Evolutionary conservation across 257 asterid genomes (phyloP).

Genomic region (Solanum sejunctum): DNA sequence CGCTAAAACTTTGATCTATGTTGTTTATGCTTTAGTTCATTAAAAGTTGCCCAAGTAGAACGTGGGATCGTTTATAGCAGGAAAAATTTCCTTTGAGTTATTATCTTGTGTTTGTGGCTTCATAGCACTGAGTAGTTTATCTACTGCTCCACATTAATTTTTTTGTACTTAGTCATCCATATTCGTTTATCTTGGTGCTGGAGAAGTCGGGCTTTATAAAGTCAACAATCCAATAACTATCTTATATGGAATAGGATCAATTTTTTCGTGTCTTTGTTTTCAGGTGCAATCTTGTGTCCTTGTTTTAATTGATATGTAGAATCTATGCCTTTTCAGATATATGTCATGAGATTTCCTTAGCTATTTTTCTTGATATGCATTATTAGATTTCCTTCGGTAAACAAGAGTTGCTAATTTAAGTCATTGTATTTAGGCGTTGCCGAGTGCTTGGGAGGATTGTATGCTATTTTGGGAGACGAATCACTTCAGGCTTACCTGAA

Average conservation of each 20-base stretch:
- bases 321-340: not conserved
- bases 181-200: not conserved
- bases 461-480: constrained; percentile 68
- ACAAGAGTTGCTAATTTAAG: not conserved
- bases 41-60: not conserved
- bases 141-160: not conserved
- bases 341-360: not conserved
- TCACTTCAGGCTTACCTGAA: constrained; percentile 80
- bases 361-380: not conserved
- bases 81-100: not conserved
- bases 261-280: not conserved
- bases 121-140: not conserved
- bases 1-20: not conserved
- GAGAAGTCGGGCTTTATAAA: not conserved
- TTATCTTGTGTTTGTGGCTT: not conserved
- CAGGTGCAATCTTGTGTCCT: not conserved
- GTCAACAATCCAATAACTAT: not conserved
- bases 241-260: not conserved
- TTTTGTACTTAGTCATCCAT: not conserved
- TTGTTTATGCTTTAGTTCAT: not conserved
- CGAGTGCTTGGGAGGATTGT: constrained; percentile 89
- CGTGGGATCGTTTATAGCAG: not conserved
- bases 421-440: constrained; percentile 54
- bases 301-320: not conserved
- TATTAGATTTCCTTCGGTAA: not conserved